Evolutionary conservation across 805 yeast genomes (phyloP).

Genomic region (Lachancea lanzarotensis): DNA sequence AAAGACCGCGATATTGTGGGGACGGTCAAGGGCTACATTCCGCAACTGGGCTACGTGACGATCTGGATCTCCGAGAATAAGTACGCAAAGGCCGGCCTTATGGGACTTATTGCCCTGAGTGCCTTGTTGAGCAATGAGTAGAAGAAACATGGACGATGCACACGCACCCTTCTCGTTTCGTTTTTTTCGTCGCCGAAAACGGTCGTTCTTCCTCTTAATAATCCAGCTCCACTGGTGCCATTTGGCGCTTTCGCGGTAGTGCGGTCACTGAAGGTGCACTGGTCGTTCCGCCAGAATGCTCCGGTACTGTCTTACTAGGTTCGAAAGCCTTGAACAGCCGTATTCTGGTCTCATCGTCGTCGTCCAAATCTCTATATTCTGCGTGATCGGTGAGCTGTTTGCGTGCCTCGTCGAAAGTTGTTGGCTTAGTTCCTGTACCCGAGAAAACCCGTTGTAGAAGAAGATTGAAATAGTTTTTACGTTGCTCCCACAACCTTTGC

Average conservation of each 20-base stretch:
- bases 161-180: no score
- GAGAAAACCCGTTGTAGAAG: conserved; percentile 20
- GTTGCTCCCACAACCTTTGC: conserved; percentile 16
- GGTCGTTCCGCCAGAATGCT: conserved; percentile 15
- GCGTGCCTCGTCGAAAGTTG: conserved; percentile 35
- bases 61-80: conserved; percentile 84
- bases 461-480: conserved; percentile 22
- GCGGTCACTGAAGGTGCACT: conserved; percentile 10
- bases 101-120: conserved; percentile 68
- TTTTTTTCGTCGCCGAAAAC: no score
- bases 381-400: conserved; percentile 24
- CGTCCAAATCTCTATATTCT: conserved; percentile 34
- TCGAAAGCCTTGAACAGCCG: conserved; percentile 33
- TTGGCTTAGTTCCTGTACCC: conserved; percentile 21
- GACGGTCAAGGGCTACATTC: conserved; percentile 86
- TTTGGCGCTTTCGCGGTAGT: conserved; percentile 22
- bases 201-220: no score
- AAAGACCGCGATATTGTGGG: conserved; percentile 78
- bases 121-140: conserved; percentile 57
- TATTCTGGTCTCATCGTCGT: conserved; percentile 24
- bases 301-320: conserved; percentile 5
- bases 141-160: background rate
- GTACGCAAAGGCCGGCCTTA: conserved; percentile 69
- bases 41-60: conserved; percentile 84
- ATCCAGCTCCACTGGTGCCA: conserved; percentile 30